Percentiles rank a stretch among this genome's conserved stretches.
Evolutionary conservation across 345 rosid species (phyloP).

Genomic region (Eucalyptus guilfoylei): DNA sequence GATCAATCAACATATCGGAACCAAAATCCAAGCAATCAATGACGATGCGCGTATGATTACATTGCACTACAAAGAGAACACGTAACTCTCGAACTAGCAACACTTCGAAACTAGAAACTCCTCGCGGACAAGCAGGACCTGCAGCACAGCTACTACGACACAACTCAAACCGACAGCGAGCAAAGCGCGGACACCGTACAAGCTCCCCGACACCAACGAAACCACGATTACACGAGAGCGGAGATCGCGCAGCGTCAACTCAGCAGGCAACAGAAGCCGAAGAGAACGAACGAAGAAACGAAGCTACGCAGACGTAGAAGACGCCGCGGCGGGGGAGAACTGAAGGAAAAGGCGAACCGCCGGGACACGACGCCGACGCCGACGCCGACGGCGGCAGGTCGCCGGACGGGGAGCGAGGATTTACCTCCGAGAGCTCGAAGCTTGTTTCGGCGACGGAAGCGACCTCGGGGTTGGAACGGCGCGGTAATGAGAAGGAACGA

Average conservation of each 20-base stretch:
- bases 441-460: not conserved
- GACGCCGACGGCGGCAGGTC: not conserved
- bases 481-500: not conserved
- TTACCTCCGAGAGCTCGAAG: not conserved
- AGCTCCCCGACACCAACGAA: not conserved
- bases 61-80: not conserved
- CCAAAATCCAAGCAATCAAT: not conserved
- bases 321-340: not conserved
- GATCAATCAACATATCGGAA: not conserved
- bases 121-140: not conserved
- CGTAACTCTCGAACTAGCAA: not conserved
- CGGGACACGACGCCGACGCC: not conserved
- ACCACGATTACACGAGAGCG: not conserved
- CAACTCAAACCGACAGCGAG: not conserved
- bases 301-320: not conserved
- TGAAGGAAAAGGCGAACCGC: not conserved
- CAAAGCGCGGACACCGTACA: not conserved
- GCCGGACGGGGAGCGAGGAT: not conserved
- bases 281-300: not conserved
- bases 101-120: not conserved
- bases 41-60: not conserved
- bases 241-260: not conserved
- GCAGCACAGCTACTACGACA: not conserved
- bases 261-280: not conserved
- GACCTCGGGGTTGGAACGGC: not conserved